Evolutionary conservation across 129 eudicot species (phyloP).

Genomic region (Oenanthe sinensis): DNA sequence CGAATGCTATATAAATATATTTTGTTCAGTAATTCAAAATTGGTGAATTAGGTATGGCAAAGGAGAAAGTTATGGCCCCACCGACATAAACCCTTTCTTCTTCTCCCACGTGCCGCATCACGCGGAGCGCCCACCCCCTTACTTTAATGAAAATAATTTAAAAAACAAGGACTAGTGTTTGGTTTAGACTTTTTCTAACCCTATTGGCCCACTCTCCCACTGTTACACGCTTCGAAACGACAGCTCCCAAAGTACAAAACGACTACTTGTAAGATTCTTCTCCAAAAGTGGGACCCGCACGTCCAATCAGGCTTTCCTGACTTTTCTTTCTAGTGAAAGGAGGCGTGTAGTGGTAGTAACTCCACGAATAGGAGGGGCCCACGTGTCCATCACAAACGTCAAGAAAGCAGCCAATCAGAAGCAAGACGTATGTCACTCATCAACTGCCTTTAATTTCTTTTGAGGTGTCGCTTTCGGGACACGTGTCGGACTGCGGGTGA

Average conservation of each 20-base stretch:
- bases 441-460: constrained; percentile 27
- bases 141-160: not conserved
- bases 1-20: too few species aligned
- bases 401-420: constrained; percentile 47
- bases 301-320: constrained; percentile 43
- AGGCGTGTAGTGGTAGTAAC: constrained; percentile 51
- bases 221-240: constrained; percentile 54
- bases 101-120: not conserved
- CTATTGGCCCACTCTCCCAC: constrained; percentile 23
- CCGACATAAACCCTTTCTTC: not conserved
- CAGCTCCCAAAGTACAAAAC: not conserved
- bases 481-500: constrained; percentile 22
- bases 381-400: constrained; percentile 26
- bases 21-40: too few species aligned
- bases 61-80: not conserved
- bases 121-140: not conserved
- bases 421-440: constrained; percentile 43
- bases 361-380: constrained; percentile 39
- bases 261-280: constrained; percentile 27
- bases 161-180: constrained; percentile 9
- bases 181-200: constrained; percentile 18
- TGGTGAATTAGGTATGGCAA: not conserved
- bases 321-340: constrained; percentile 19
- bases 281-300: constrained; percentile 22
- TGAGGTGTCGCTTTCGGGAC: constrained; percentile 26